Evolutionary conservation across 306 rosid species (phyloP).

Genomic region (Vigna trinervia): DNA sequence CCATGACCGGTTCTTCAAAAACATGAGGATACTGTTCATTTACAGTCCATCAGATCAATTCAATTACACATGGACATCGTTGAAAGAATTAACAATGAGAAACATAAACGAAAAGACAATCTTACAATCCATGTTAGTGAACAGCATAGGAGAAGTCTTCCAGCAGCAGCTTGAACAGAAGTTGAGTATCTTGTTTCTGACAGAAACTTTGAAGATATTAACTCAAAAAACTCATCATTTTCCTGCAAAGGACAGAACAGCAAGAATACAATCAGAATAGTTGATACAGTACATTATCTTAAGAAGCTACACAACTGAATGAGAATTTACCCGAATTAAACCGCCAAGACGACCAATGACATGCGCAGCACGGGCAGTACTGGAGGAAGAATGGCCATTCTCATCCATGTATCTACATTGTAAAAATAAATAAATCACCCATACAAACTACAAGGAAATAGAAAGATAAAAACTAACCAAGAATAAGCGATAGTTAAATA

Average conservation of each 20-base stretch:
- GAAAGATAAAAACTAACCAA: background rate
- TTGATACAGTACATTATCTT: background rate
- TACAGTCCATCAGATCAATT: conserved; percentile 42
- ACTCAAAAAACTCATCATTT: conserved; percentile 91
- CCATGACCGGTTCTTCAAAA: conserved; percentile 83
- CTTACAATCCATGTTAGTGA: conserved; percentile 88
- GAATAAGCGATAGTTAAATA: background rate
- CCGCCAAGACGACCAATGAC: conserved; percentile 83
- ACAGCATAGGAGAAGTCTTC: conserved; percentile 80
- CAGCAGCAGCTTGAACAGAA: conserved; percentile 78
- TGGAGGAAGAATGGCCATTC: conserved; percentile 73
- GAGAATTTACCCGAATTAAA: conserved; percentile 70
- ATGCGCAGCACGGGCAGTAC: conserved; percentile 83
- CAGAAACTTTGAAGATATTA: conserved; percentile 83
- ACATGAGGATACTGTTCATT: conserved; percentile 88
- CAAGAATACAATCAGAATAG: conserved; percentile 17
- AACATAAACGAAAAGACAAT: background rate
- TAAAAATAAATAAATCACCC: conserved; percentile 25
- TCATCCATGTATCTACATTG: conserved; percentile 86
- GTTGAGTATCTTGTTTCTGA: conserved; percentile 69
- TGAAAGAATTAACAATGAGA: conserved; percentile 1
- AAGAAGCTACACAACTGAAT: background rate
- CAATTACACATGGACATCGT: background rate
- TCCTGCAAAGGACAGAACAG: conserved; percentile 57
- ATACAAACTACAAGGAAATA: background rate